These are phyloP conservation scores for Boletus rufocinnamomeus DNA, from an alignment of 768 basidiomycete species.

Conservation along the genomic window DNA sequence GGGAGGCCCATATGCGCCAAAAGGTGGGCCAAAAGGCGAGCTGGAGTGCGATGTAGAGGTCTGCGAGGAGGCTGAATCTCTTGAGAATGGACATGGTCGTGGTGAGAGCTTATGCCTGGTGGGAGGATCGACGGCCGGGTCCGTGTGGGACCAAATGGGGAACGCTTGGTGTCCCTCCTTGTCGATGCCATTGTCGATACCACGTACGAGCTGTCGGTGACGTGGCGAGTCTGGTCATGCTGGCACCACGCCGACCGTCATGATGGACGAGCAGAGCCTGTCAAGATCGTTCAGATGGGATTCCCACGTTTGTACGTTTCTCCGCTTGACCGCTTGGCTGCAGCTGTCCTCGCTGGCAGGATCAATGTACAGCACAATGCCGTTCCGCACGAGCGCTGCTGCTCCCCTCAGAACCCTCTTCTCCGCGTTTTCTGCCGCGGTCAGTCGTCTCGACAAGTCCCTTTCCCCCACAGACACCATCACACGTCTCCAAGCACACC, in stretches of 20 bases:
- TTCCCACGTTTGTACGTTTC: neutral
- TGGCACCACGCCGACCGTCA: too few species aligned
- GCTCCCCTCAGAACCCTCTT: constrained; percentile 21
- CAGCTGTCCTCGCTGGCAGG: too few species aligned
- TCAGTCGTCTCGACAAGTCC: constrained; percentile 73
- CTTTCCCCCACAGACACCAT: constrained; percentile 71
- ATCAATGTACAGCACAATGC: neutral
- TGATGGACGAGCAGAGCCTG: too few species aligned
- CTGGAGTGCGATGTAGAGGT: constrained; percentile 43
- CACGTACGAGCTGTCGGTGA: too few species aligned
- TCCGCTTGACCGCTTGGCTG: too few species aligned
- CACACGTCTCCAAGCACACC: constrained; percentile 55
- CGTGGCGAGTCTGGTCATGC: too few species aligned
- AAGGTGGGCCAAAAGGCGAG: constrained; percentile 50
- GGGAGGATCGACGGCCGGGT: neutral
- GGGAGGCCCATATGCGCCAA: constrained; percentile 39
- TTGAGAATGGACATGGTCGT: constrained; percentile 21
- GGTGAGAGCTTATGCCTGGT: neutral
- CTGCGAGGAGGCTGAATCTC: constrained; percentile 40
- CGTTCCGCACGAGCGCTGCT: constrained; percentile 5
- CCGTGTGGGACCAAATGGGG: constrained; percentile 2
- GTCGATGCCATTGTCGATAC: too few species aligned
- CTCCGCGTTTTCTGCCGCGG: constrained; percentile 58
- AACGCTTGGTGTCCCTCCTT: neutral
- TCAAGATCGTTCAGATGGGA: neutral